Base-by-base conservation (phyloP, 179 eudicot species). In the Monotropa hypopitys region DNA sequence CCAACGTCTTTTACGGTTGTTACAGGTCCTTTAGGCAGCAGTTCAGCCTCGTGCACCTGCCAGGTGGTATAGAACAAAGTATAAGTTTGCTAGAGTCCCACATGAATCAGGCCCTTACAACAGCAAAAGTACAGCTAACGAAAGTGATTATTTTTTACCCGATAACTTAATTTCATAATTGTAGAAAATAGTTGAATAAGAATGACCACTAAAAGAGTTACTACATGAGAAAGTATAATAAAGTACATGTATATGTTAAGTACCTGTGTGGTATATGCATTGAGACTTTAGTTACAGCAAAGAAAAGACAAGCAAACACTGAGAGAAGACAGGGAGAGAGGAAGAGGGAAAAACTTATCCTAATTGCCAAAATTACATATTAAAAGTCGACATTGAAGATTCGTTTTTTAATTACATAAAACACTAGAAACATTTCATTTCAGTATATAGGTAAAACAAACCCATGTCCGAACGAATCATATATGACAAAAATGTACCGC, bases 1-100 rank as follows among this genome's bases (percentile, higher is more conserved):
- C 97, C 97, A 62, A 86, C 89, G 82, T 87, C 91, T 83, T 83
- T 91, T 26, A 76, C 85, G 85, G 62, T 76, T 84, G 81, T 87
- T 35, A 69, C 56, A 49, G 85, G 57, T 15, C 77, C 80, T 15
- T 61, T 77, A 32, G 54, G 54, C 77, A 75, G 80, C 32, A 23
- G 76, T 68, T n/a, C 72, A 46, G n/a, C 73, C 77, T 80, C 81
- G 38, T 82, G 84, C 33, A 63, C 83, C 92, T 90, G 77, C 57
- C 72, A 76, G 56, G 57, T 23, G 65, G 46, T 35, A 38, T 15
- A 45, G 63, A 33, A 75, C 30, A 21, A n/a, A 28, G 42, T 75
- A 59, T 45, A 62, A 54, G 50, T 21, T n/a, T 26, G 32, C 57
- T 28, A 30, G 45, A 30, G 57, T 45, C 26, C 57, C 57, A 43